Evolutionary conservation across 768 basidiomycete genomes (phyloP), one percentile per base, ranked within the genome.

Genomic region (Psilocybe cubensis): DNA sequence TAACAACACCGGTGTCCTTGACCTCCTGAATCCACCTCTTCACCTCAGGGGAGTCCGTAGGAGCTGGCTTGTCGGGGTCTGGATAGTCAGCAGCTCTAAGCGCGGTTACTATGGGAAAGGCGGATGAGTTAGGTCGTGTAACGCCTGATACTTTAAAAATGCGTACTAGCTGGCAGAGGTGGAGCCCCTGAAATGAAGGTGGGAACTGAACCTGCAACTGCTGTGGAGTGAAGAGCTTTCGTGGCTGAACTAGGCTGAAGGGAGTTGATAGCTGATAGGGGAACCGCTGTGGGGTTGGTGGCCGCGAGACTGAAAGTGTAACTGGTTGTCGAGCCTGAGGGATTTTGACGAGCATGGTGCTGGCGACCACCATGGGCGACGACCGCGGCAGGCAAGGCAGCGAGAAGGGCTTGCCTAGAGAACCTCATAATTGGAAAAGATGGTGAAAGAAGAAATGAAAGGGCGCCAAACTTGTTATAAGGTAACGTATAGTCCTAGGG

Each of bases 21-120:
- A 92, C 85, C 12, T 88, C 83, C 54, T 77, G 52, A n/a, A 87
- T 85, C 91, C 91, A 93, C 64, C 83, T 78, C 61, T 82, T 74
- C 8, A 92, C 89, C 60, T 87, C 72, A 18, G 83, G 76, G 4
- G 84, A 83, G 71, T 88, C 82, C 3, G 74, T 79, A 6, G 85
- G 80, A 27, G 90, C 88, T 2, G 76, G 66, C 23, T 66, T 70
- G 71, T 92, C 91, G 17, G 90, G 73, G 0, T 80, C 29, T 2
- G 91, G 91, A 67, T 90, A 93, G 58, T 82, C 80, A 11, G 83
- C 61, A 1, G 85, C 81, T 24, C 65, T 63, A 11, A 68, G 65
- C 9, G 71, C 70, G 53, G 75, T 84, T 85, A 27, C n/a, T 53
- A n/a, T 38, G 43, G 25, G 50, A 42, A 42, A n/a, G n/a, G n/a